Base-by-base conservation (phyloP, 495 filamentous ascomycete genomes). In the Penicillium nucicola region DNA sequence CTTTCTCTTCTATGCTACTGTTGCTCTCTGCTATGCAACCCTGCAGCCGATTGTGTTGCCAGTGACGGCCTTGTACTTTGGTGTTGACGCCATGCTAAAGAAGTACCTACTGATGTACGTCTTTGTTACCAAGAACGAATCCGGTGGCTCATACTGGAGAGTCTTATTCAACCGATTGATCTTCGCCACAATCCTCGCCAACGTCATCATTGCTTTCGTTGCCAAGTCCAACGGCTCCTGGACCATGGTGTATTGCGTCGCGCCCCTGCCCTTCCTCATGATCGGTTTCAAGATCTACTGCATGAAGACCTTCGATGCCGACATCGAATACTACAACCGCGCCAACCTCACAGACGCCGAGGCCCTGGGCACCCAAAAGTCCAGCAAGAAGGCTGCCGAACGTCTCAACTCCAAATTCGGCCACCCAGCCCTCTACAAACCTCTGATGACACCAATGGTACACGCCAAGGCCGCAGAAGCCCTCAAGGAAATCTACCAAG, bases 21-120 rank as follows among this genome's bases (percentile, higher is more conserved):
- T 97, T 28, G 85, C 89, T 2, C 76, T 99, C 30, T 90, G 84
- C 60, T 97, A 92, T 64, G 84, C 86, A 2, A 85, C 87, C 10
- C 68, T 97, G 35, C 93, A 97, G 69, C 93, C 93, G 0, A 80
- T 97, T 28, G 87, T 91, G 4, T 78, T 99, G n/a, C 89, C 89
- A 0, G 85, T 96, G 31, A 89, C 88, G 0, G 92, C 92, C 1
- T 60, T 97, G 15, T 99, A 97, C 72, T 97, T 97, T 65, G 73
- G 75, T 14, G 70, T 97, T 38, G 93, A 99, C 64, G 83, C 84
- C 14, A 88, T 85, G 67, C 72, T 97, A 61, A 97, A 95, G 80
- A 97, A 97, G 66, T 99, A 99, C 66, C 72, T 96, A 23, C 70
- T 98, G 36, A 73, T 97, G 65, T 96, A 98, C 68, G 84, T 97